These are phyloP conservation scores for Lachancea sp. DNA, from an alignment of 805 yeast species.

Conservation along the genomic window DNA sequence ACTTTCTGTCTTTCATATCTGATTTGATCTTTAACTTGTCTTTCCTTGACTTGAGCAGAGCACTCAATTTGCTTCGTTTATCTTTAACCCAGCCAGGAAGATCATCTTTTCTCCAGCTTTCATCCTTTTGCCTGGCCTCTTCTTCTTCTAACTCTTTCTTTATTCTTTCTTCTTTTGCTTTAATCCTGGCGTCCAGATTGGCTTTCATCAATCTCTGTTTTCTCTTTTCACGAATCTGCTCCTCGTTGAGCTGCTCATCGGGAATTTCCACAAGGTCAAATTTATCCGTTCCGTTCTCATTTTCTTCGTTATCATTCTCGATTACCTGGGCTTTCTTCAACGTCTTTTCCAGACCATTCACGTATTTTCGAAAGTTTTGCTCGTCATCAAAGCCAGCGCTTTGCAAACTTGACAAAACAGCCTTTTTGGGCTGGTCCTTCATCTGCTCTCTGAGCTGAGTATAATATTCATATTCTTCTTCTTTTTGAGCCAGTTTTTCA, in stretches of 20 bases:
- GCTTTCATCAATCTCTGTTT: constrained; percentile 78
- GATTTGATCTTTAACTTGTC: constrained; percentile 65
- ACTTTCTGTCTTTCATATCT: constrained; percentile 81
- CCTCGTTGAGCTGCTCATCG: constrained; percentile 75
- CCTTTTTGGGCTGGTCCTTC: constrained; percentile 44
- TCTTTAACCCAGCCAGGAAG: constrained; percentile 72
- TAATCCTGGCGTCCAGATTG: constrained; percentile 79
- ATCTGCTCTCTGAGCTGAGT: constrained; percentile 50
- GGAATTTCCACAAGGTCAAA: constrained; percentile 77
- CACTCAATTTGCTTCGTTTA: constrained; percentile 55
- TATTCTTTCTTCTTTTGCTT: constrained; percentile 73
- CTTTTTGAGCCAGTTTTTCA: constrained; percentile 74
- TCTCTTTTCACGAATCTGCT: constrained; percentile 79
- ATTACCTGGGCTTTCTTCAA: constrained; percentile 60
- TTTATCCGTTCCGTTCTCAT: constrained; percentile 39
- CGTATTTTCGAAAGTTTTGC: constrained; percentile 60
- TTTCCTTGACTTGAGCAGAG: constrained; percentile 52
- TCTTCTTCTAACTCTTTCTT: constrained; percentile 54
- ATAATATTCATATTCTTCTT: constrained; percentile 72
- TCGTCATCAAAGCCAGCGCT: constrained; percentile 76
- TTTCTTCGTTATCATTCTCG: constrained; percentile 53
- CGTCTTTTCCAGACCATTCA: constrained; percentile 58
- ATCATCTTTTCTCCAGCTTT: constrained; percentile 70
- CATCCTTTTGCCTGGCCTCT: constrained; percentile 59
- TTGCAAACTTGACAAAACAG: constrained; percentile 48